A percentile compares a stretch with the other conserved stretches of the same genome.
phyloP scores from a whole-genome alignment of 805 yeast species.

The Ogataea henricii region DNA sequence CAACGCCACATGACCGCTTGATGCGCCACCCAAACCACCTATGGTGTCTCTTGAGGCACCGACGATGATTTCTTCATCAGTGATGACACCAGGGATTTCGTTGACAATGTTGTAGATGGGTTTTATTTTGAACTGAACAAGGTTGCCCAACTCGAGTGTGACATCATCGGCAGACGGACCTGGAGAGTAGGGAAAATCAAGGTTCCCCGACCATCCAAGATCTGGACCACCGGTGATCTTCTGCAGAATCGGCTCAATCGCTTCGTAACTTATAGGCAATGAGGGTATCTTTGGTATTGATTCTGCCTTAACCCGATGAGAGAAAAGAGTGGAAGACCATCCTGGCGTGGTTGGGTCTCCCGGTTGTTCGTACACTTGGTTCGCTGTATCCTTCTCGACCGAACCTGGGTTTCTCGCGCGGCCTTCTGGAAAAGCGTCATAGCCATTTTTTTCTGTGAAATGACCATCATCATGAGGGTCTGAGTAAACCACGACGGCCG shows the following conservation, averaged over 20 bases:
- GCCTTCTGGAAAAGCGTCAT: constrained; percentile 59
- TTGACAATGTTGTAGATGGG: constrained; percentile 52
- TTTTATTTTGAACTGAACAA: constrained; percentile 43
- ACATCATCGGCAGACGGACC: constrained; percentile 44
- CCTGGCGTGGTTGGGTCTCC: constrained; percentile 85
- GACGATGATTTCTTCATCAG: constrained; percentile 53
- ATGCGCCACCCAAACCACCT: constrained; percentile 54
- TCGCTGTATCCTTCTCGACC: constrained; percentile 64
- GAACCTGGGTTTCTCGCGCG: constrained; percentile 64
- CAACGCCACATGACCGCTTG: constrained; percentile 50
- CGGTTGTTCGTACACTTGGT: constrained; percentile 57
- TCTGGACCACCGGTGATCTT: constrained; percentile 42
- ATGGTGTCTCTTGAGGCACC: constrained; percentile 57
- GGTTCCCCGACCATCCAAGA: constrained; percentile 42
- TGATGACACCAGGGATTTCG: constrained; percentile 57
- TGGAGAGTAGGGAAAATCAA: constrained; percentile 45
- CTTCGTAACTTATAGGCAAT: constrained; percentile 48
- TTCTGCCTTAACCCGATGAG: constrained; percentile 42
- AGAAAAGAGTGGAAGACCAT: constrained; percentile 52
- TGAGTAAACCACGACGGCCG: constrained; percentile 57
- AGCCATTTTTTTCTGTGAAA: constrained; percentile 58
- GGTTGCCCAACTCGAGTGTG: constrained; percentile 41
- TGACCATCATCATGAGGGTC: constrained; percentile 64
- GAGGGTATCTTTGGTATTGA: constrained; percentile 56
- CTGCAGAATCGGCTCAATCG: constrained; percentile 43